A percentile compares a stretch with the other conserved stretches of the same genome.
These are phyloP conservation scores for Fusarium verrucosum DNA, from an alignment of 2,329 filamentous ascomycete genomes.

Conservation along the genomic window DNA sequence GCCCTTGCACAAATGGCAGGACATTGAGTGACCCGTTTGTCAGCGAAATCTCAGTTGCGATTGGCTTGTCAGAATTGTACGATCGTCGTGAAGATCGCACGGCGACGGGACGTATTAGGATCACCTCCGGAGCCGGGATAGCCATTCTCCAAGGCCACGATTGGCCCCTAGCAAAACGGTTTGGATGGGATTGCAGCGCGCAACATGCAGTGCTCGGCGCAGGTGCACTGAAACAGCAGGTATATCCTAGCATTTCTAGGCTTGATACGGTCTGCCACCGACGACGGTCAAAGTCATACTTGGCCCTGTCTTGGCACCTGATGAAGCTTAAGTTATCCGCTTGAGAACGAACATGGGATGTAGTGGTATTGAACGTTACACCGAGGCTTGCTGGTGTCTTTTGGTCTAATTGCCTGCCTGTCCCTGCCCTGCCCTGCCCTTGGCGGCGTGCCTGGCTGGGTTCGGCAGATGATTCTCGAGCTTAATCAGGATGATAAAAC, in stretches of 20 bases:
- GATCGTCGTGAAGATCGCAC: constrained; percentile 44
- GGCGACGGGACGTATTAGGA: constrained; percentile 42
- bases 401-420: constrained; percentile 25
- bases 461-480: constrained; percentile 29
- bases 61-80: constrained; percentile 47
- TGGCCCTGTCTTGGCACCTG: constrained; percentile 26
- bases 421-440: constrained; percentile 36
- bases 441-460: too few species aligned
- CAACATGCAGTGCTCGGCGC: constrained; percentile 18
- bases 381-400: constrained; percentile 31
- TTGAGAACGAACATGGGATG: constrained; percentile 13
- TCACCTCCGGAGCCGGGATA: constrained; percentile 36
- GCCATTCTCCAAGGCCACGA: constrained; percentile 24
- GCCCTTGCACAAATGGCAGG: constrained; percentile 12
- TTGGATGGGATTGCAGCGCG: constrained; percentile 19
- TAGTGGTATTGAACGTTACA: constrained; percentile 14
- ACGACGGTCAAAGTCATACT: constrained; percentile 26
- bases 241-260: constrained; percentile 31
- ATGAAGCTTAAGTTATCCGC: constrained; percentile 27
- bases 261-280: constrained; percentile 33
- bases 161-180: constrained; percentile 33
- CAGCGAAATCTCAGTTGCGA: constrained; percentile 46
- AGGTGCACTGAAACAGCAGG: constrained; percentile 31
- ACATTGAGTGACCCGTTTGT: constrained; percentile 31
- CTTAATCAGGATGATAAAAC: constrained; percentile 20